Base-by-base conservation (phyloP, 2,329 filamentous ascomycete species). In the Sporothrix dimorphospora region DNA sequence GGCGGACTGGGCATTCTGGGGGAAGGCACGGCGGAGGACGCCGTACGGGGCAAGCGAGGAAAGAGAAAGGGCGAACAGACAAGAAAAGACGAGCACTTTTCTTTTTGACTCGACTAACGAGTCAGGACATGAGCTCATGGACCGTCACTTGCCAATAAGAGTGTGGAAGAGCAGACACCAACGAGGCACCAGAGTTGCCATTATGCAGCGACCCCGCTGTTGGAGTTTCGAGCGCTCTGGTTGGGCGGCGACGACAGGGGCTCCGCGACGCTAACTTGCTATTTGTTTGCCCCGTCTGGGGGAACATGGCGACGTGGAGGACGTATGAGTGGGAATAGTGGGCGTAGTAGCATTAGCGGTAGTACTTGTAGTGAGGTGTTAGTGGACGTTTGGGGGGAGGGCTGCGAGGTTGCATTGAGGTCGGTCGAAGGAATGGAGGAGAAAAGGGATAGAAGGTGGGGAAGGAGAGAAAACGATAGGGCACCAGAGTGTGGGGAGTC, bases 121-220 rank as follows among this genome's bases (percentile, higher is more conserved):
- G 57, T 24, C 57, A 24, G 21, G 40, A 67, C 65, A 67, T 67
- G 65, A 67, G 65, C 65, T 67, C 65, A 51, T 67, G 65, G 24
- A 1, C 16, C 45, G 45, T 67, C 65, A 67, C 45, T 66, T 66
- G 61, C 24, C 40, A 59, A 45, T 3, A 49, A n/a, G 19, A 53
- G 65, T 67, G 65, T 51, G 24, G 27, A 67, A 27, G 65, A 47
- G 59, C n/a, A n/a, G n/a, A n/a, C 30, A 59, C 30, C 30, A 65
- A 47, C 47, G 27, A 61, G 40, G 40, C n/a, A n/a, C 38, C 16
- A 11, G 30, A 24, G 61, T 3, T 49, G 63, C 42, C 24, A 14
- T 49, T 34, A 4, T 66, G 66, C 59, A 45, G 11, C 11, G 38
- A 40, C 59, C 27, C 59, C 59, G 59, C 59, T 65, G 21, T 19